phyloP scores from a whole-genome alignment of 495 filamentous ascomycete species.

The Penicillium nucicola region DNA sequence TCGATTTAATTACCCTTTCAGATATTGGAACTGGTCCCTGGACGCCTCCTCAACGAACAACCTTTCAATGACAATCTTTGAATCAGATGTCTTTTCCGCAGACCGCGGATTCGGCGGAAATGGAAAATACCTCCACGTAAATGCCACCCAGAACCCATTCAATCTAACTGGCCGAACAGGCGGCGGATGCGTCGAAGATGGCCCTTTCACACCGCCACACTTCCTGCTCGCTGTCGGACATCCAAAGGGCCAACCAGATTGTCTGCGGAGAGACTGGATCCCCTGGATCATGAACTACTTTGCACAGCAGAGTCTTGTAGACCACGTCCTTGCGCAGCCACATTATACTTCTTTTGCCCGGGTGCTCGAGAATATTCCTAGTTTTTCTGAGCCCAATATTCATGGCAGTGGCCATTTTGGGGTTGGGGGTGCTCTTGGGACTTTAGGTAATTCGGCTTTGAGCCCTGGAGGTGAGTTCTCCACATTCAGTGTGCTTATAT shows the following conservation, averaged over 20 bases:
- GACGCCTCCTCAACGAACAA: constrained; percentile 15
- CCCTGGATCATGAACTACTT: constrained; percentile 25
- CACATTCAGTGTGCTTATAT: too few species aligned
- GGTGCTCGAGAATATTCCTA: constrained; percentile 18
- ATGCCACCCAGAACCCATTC: constrained; percentile 15
- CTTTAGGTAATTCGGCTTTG: constrained; percentile 13
- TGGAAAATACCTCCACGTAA: constrained; percentile 10
- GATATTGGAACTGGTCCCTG: constrained; percentile 22
- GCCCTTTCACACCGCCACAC: constrained; percentile 11
- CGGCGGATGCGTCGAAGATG: constrained; percentile 17
- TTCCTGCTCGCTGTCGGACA: constrained; percentile 12
- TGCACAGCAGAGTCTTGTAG: constrained; percentile 14
- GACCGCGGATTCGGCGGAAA: constrained; percentile 19
- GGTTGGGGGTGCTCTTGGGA: constrained; percentile 16
- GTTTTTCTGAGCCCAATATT: constrained; percentile 16
- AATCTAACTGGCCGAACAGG: constrained; percentile 21
- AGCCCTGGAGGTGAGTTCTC: constrained; percentile 16
- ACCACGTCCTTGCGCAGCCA: constrained; percentile 18
- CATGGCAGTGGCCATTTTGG: constrained; percentile 18
- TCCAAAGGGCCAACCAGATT: constrained; percentile 6
- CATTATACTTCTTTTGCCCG: constrained; percentile 21
- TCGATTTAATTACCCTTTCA: too few species aligned
- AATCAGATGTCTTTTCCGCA: constrained; percentile 16
- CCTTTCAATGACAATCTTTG: constrained; percentile 15
- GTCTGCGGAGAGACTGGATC: constrained; percentile 19